Percentiles rank a stretch among this genome's conserved stretches.
These are phyloP conservation scores for Rhododendron henanense DNA, from an alignment of 148 eudicot genomes.

Conservation along the genomic window DNA sequence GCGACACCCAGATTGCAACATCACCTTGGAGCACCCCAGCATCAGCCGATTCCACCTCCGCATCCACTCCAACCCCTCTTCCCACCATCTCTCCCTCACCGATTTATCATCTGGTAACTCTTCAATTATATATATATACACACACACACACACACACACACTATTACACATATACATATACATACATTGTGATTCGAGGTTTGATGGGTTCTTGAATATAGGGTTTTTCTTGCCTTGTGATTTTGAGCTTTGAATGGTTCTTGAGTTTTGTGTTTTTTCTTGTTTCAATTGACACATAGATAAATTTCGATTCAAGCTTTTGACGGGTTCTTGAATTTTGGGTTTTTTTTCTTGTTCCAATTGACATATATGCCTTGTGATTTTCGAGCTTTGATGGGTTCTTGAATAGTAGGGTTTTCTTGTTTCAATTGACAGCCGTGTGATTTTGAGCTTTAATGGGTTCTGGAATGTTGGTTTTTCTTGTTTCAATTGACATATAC, in stretches of 20 bases:
- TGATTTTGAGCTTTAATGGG: too few species aligned
- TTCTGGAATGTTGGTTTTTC: too few species aligned
- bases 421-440: too few species aligned
- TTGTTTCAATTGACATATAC: too few species aligned
- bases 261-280: not conserved
- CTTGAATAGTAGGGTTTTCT: not conserved
- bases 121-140: not conserved
- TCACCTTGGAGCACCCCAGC: constrained; percentile 84
- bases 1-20: constrained; percentile 79
- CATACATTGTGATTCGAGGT: not conserved
- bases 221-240: not conserved
- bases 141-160: too few species aligned
- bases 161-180: not conserved
- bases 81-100: constrained; percentile 37
- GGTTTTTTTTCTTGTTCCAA: too few species aligned
- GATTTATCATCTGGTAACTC: constrained; percentile 72
- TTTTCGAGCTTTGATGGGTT: not conserved
- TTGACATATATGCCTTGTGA: not conserved
- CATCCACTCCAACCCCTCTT: constrained; percentile 52
- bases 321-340: not conserved
- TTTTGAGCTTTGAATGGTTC: not conserved
- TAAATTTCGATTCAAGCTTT: not conserved
- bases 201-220: not conserved
- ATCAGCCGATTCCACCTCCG: constrained; percentile 87
- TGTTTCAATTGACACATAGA: not conserved